phyloP scores from a whole-genome alignment of 306 rosid species.

The Quercus bicolor region DNA sequence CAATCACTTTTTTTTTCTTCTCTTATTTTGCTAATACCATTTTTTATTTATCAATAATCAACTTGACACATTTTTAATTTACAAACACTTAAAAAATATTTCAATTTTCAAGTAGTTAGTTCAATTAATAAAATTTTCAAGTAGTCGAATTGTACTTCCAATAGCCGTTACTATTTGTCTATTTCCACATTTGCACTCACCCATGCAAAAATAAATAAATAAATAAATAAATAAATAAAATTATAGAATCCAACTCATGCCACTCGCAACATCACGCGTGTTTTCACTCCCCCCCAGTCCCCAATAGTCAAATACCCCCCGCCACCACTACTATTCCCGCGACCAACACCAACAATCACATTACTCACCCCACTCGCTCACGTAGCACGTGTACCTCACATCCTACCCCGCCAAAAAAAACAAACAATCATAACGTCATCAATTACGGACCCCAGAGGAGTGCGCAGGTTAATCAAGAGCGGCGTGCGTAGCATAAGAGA shows the following conservation, averaged over 20 bases:
- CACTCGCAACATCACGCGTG: constrained; percentile 2
- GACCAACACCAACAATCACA: not conserved
- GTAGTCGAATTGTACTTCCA: not conserved
- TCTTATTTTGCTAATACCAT: no score
- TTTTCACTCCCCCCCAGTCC: no score
- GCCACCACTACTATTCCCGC: not conserved
- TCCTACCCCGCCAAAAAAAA: not conserved
- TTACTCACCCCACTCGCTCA: not conserved
- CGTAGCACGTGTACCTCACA: not conserved
- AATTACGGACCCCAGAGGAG: not conserved
- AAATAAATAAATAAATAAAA: not conserved
- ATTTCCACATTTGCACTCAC: constrained; percentile 3
- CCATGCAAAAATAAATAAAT: not conserved
- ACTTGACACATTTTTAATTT: no score
- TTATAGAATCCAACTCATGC: not conserved
- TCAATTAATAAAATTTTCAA: no score
- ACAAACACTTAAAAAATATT: no score
- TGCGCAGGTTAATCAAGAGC: constrained; percentile 23
- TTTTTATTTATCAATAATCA: no score
- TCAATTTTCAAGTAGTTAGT: no score
- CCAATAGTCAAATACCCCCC: not conserved
- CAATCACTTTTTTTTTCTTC: no score
- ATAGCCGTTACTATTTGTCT: constrained; percentile 24
- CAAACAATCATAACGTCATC: constrained; percentile 25
- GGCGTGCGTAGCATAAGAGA: no score